Evolutionary conservation across 2,329 filamentous ascomycete genomes (phyloP).

Genomic region (Rhexocercosporidium sp.): DNA sequence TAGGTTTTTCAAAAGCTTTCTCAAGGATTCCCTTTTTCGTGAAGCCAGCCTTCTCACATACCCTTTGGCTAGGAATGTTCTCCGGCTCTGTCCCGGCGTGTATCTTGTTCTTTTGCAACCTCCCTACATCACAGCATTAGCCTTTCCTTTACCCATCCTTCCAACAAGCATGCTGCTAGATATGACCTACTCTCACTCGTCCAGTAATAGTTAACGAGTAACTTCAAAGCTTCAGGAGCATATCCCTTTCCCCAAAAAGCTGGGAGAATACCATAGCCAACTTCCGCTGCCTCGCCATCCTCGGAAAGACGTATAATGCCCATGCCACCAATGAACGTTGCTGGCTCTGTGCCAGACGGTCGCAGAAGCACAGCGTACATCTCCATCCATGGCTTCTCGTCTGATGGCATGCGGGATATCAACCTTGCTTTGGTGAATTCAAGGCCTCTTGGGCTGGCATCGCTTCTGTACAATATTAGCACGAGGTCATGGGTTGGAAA

Average conservation of each 20-base stretch:
- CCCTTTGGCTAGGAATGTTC: conserved; percentile 21
- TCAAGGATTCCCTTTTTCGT: conserved; percentile 10
- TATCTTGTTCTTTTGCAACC: conserved; percentile 15
- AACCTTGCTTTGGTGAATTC: conserved; percentile 19
- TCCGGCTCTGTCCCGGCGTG: conserved; percentile 15
- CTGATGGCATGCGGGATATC: conserved; percentile 7
- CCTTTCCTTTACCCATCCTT: neutral
- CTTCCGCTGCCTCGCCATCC: conserved; percentile 16
- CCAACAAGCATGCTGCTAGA: neutral
- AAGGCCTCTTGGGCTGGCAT: neutral
- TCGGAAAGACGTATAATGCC: conserved; percentile 18
- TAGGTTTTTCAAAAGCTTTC: conserved; percentile 13
- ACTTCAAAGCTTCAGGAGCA: conserved; percentile 27
- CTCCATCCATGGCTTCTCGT: conserved; percentile 28
- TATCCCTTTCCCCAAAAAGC: conserved; percentile 29
- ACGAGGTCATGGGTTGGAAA: neutral
- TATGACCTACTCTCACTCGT: conserved; percentile 15
- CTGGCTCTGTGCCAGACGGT: neutral
- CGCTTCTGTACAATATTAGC: conserved; percentile 2
- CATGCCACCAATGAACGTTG: conserved; percentile 22
- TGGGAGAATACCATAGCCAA: conserved; percentile 25
- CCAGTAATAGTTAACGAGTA: conserved; percentile 21
- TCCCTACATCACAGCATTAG: conserved; percentile 12
- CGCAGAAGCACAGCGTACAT: conserved; percentile 34
- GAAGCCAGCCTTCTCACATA: conserved; percentile 26